Evolutionary conservation across 805 yeast genomes (phyloP).

Genomic region (Kluyveromyces aestuarii): DNA sequence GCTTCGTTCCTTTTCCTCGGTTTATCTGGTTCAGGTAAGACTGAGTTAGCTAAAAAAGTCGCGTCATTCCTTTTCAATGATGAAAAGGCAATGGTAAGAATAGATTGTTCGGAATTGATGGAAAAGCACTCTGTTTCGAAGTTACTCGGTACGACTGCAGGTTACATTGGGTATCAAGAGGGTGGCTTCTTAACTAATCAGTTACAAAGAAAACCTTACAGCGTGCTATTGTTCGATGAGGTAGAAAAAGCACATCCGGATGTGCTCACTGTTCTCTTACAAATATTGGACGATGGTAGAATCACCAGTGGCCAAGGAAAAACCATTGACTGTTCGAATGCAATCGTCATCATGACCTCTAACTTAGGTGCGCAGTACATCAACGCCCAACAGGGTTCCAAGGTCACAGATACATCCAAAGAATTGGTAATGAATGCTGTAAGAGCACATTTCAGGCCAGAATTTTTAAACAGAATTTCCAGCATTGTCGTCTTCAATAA

Average conservation of each 20-base stretch:
- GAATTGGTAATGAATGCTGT: conserved; percentile 79
- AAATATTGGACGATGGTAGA: conserved; percentile 93
- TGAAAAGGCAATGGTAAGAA: conserved; percentile 93
- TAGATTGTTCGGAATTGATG: conserved; percentile 92
- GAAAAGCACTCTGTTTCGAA: conserved; percentile 96
- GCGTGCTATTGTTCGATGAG: conserved; percentile 94
- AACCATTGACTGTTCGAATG: conserved; percentile 84
- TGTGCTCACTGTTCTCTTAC: conserved; percentile 84
- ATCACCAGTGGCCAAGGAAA: conserved; percentile 92
- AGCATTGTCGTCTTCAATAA: conserved; percentile 91
- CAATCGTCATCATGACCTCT: conserved; percentile 92
- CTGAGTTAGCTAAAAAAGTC: conserved; percentile 92
- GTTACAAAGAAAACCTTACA: conserved; percentile 82
- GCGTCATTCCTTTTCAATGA: conserved; percentile 96
- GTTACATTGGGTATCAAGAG: conserved; percentile 93
- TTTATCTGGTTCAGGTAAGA: conserved; percentile 95
- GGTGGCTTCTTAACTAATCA: conserved; percentile 96
- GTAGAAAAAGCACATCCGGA: conserved; percentile 99
- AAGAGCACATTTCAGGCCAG: conserved; percentile 89
- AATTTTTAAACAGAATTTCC: conserved; percentile 91
- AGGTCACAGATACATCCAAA: conserved; percentile 58
- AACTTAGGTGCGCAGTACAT: conserved; percentile 92
- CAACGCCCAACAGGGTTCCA: conserved; percentile 53
- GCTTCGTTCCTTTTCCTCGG: conserved; percentile 93
- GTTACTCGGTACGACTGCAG: conserved; percentile 94